Evolutionary conservation across 768 basidiomycete genomes (phyloP).

Genomic region (Amanita muscaria): DNA sequence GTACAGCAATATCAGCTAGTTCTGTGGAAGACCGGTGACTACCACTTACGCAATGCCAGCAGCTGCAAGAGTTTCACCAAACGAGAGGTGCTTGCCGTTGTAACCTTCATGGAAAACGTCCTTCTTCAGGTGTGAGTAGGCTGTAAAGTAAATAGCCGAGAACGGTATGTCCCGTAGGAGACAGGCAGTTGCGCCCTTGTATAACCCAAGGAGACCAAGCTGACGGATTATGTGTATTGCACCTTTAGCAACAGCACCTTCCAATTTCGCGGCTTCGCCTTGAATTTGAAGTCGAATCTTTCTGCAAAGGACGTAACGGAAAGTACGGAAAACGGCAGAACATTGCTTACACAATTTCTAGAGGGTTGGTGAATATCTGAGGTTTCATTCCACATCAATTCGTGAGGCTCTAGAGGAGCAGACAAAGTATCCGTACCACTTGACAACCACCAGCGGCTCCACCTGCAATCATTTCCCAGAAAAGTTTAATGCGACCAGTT

Average conservation of each 20-base stretch:
- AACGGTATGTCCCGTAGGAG: constrained; percentile 94
- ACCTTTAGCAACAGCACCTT: constrained; percentile 74
- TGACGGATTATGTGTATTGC: constrained; percentile 91
- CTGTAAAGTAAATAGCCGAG: constrained; percentile 86
- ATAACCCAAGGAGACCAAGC: constrained; percentile 85
- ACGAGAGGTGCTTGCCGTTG: constrained; percentile 87
- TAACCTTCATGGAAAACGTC: constrained; percentile 95
- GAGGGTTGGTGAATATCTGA: constrained; percentile 93
- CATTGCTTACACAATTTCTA: constrained; percentile 80
- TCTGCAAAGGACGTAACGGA: constrained; percentile 27
- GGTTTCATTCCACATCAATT: constrained; percentile 3
- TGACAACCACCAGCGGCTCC: constrained; percentile 93
- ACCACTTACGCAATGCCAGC: constrained; percentile 72
- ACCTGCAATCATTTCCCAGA: constrained; percentile 90
- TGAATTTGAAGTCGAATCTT: constrained; percentile 95
- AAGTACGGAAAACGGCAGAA: background rate
- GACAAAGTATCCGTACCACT: constrained; percentile 61
- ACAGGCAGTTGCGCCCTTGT: constrained; percentile 90
- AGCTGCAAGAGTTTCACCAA: constrained; percentile 78
- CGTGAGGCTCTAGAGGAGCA: too few relatives aligned
- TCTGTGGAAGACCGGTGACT: constrained; percentile 12
- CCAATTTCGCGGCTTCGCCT: constrained; percentile 85
- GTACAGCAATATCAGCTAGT: constrained; percentile 21
- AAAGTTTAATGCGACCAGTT: constrained; percentile 86
- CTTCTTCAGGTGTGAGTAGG: constrained; percentile 85